Base-by-base conservation (phyloP, 2,329 filamentous ascomycete species). In the Fonsecaea nubica region DNA sequence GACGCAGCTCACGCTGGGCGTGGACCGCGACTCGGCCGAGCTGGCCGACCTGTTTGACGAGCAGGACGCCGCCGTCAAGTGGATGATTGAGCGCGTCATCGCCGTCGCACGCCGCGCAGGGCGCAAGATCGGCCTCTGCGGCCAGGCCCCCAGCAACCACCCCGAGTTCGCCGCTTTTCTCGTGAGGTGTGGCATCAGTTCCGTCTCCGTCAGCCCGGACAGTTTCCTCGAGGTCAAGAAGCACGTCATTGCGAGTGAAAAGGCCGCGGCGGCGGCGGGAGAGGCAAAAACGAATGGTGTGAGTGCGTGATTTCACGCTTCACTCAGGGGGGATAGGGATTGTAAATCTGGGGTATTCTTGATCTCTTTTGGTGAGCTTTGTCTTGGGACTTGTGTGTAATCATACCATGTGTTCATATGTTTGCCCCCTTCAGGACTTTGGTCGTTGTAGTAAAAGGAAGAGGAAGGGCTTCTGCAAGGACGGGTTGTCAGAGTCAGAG, bases 91-190 rank as follows among this genome's bases (percentile, higher is more conserved):
- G 2, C 70, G 71, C 2, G 77, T 75, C 18, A 79, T 79, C 33
- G 33, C 64, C 2, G 74, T 75, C 12, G 76, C 77, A 2, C 71
- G 73, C 7, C 62, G 73, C 50, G 73, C 66, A n/a, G 72, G 73
- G 7, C 70, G 76, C 55, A 79, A 79, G 73, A 76, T 80, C 69
- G 77, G 79, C 6, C 74, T 80, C 33, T 80, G 77, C 56, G 78
- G 78, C 21, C 76, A 80, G 69, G 77, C 77, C 21, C 79, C 78
- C 5, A 80, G 78, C 48, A 75, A 80, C 45, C 77, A 80, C 70
- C 78, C 78, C 3, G 75, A 76, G 57, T 80, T 80, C 64, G 78
- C 74, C 1, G 61, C 40, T 40, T 80, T 80, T 61, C 58, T 80
- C 18, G 77, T 78, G 0, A 68, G 77, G 18, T 70, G 72, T 0